Base-by-base conservation (phyloP, 139 green algal species). In the Zygnema circumcarinatum region DNA sequence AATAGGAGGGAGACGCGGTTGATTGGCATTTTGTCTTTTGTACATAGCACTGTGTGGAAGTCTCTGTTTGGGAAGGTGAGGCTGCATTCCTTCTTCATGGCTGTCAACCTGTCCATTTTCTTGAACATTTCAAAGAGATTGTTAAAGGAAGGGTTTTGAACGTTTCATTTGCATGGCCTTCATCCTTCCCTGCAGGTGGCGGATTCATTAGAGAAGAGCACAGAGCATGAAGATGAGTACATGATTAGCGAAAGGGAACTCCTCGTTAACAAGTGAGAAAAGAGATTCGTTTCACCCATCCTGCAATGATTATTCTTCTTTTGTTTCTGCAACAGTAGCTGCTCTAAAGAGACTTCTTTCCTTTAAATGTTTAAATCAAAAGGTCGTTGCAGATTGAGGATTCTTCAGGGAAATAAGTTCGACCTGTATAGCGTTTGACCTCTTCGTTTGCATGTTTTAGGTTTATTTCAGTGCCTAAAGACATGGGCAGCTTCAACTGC, bases 211-310 rank as follows among this genome's bases (percentile, higher is more conserved):
- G 95, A 99, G 93, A 96, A 98, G 89, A 95, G 93, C 78, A 98
- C 88, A 11, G 92, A 96, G 91, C 94, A 94, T 1, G 96, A 98
- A 74, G 96, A 98, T 87, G 96, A 98, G 91, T 98, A 98, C 92
- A 97, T 98, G 94, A 98, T 99, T 87, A 96, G 87, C 53, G 97
- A 99, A 92, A 90, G 92, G 54, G 95, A 99, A 81, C 92, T 98
- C 38, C 93, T 95, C 22, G 84, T 99, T 16, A 96, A 93, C 74
- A 94, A 92, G 87, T 91, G 52, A 52, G 47, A 29, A 7, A 62
- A 62, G 16, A 62, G 7, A 62, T 7, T 78, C 69, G 7, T 29
- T 29, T 72, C 29, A 29, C 56, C 29, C 56, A 29, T 72, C 29
- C 29, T 72, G 29, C 29, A 29, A 72, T 22, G 25, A 84, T 29